Base-by-base conservation (phyloP, 495 filamentous ascomycete species). In the Penicillium chermesinum region DNA sequence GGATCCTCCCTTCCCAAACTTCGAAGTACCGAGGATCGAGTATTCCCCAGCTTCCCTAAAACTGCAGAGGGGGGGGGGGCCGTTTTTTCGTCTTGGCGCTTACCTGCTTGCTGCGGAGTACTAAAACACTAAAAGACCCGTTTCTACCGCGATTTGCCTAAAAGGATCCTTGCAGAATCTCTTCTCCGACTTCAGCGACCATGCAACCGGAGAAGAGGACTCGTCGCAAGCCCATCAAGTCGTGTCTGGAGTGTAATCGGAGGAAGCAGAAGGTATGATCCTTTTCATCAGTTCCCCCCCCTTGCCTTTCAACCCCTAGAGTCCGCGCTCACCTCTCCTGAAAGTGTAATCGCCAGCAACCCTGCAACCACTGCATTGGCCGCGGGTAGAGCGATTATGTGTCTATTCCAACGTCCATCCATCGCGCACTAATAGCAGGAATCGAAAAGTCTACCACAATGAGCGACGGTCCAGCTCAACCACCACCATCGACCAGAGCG, bases 231-330 rank as follows among this genome's bases (percentile, higher is more conserved):
- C 51, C 51, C 2, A 58, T 58, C 8, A 58, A 58, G 42, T 54
- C 55, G 2, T 58, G 55, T 20, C 27, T 58, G 34, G 50, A 58
- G 25, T 58, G 55, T 20, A 58, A 58, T 49, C 55, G 55, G 35
- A 42, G 55, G 35, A 58, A 58, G 47, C 50, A 58, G 40, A 54
- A 54, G 50, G 55, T 49, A 44, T 6, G 20, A 4, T 22, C 14
- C 3, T 15, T n/a, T n/a, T n/a, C n/a, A n/a, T n/a, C n/a, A n/a
- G n/a, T n/a, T n/a, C 25, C 4, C 10, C 4, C 25, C 25, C 25
- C 25, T 30, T 10, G 5, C 25, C 25, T 10, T 30, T 30, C 4
- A 30, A 30, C 25, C 25, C 25, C 25, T 30, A 10, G 5, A 4
- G 25, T 10, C 25, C 10, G 25, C 9, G 25, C n/a, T 38, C 33